Evolutionary conservation across 2,329 filamentous ascomycete genomes (phyloP).

Genomic region (Aspergillus aculeatinus): DNA sequence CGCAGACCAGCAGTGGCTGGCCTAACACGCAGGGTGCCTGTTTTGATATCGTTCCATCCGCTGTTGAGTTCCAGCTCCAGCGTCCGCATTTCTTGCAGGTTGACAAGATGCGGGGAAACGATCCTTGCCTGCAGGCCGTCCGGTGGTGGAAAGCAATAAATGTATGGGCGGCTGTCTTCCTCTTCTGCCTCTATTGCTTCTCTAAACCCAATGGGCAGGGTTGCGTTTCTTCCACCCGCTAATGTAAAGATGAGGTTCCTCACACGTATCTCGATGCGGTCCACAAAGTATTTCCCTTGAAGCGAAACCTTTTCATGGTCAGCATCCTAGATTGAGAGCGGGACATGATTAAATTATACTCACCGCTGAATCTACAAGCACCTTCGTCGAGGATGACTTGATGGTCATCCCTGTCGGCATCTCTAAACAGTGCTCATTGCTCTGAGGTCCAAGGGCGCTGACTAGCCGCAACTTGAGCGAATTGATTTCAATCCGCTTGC

Average conservation of each 20-base stretch:
- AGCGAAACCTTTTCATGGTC: constrained; percentile 37
- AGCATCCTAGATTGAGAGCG: constrained; percentile 3
- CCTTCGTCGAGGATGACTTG: constrained; percentile 54
- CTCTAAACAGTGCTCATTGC: constrained; percentile 67
- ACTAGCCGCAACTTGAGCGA: constrained; percentile 64
- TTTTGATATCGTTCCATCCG: constrained; percentile 68
- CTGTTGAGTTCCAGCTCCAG: constrained; percentile 71
- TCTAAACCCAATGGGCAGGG: constrained; percentile 37
- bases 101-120: constrained; percentile 66
- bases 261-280: constrained; percentile 62
- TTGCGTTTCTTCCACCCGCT: constrained; percentile 27
- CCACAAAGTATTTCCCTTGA: constrained; percentile 71
- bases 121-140: constrained; percentile 69
- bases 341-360: constrained; percentile 25
- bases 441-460: constrained; percentile 47
- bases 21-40: constrained; percentile 53
- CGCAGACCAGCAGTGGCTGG: constrained; percentile 62
- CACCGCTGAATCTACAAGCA: constrained; percentile 52
- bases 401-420: constrained; percentile 49
- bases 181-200: constrained; percentile 33
- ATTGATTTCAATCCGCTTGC: constrained; percentile 67
- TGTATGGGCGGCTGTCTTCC: constrained; percentile 56
- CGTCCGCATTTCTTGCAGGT: constrained; percentile 75
- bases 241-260: constrained; percentile 42
- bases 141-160: constrained; percentile 71